Percentiles rank a stretch among this genome's conserved stretches.
These are phyloP conservation scores for Warburgia ugandensis DNA, from an alignment of 164 flowering plant species.

Conservation along the genomic window DNA sequence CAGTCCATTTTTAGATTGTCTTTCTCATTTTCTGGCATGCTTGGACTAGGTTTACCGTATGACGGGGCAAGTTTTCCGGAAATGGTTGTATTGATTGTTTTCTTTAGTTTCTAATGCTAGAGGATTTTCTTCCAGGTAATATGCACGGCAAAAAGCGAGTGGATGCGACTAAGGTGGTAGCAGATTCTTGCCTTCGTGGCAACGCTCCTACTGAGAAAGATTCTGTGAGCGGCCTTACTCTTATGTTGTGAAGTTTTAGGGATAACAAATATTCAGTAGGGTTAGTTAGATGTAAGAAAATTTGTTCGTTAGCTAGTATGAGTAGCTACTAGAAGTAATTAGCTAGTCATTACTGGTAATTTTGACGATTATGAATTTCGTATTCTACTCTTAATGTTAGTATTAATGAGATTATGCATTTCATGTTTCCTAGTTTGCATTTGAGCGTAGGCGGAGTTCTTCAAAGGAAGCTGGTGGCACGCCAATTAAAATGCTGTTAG, in stretches of 20 bases:
- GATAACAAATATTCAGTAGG: background rate
- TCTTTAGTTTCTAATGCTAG: background rate
- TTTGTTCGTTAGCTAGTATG: too few species aligned
- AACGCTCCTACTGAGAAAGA: conserved; percentile 1
- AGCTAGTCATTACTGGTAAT: too few species aligned
- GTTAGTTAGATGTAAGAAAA: background rate
- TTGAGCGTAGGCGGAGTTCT: conserved; percentile 26
- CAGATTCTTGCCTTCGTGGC: background rate
- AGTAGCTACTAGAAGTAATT: too few species aligned
- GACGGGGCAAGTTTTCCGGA: too few species aligned
- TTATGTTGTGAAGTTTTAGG: background rate
- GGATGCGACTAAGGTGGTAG: background rate
- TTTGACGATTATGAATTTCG: background rate
- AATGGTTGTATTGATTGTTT: too few species aligned
- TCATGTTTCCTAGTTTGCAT: conserved; percentile 20
- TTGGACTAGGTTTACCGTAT: too few species aligned
- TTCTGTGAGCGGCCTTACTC: background rate
- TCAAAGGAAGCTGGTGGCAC: conserved; percentile 23
- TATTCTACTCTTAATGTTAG: background rate
- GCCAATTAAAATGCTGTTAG: conserved; percentile 59
- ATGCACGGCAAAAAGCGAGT: background rate
- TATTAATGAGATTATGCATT: background rate
- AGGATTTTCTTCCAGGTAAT: conserved; percentile 1
- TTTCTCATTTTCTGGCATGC: too few species aligned
- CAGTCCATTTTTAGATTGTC: too few species aligned